Conservation (phyloP, 1,139 yeast species). For the Williopsis jadinii region DNA sequence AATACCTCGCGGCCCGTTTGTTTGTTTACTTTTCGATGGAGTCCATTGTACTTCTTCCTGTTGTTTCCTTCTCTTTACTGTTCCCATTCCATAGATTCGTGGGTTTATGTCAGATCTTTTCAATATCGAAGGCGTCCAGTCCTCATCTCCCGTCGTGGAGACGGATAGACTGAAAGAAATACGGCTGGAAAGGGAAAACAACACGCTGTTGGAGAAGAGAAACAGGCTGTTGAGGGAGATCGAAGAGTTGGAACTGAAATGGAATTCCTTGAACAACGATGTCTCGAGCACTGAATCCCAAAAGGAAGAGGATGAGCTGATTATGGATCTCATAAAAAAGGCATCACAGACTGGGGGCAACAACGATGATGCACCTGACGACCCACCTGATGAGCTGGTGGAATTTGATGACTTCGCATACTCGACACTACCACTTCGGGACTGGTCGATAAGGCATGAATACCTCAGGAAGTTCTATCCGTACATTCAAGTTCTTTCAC, state of each 20-base stretch:
- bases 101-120: too few relatives aligned
- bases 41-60: too few relatives aligned
- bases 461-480: conserved; percentile 19
- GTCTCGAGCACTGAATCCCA: conserved; percentile 1
- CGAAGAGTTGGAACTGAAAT: conserved; percentile 8
- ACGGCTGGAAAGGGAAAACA: conserved; percentile 11
- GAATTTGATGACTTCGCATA: conserved; percentile 8
- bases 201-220: conserved; percentile 6
- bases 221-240: conserved; percentile 8
- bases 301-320: conserved; percentile 13
- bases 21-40: too few relatives aligned
- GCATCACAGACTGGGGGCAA: conserved; percentile 1
- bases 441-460: conserved; percentile 16
- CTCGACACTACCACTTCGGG: conserved; percentile 12
- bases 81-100: too few relatives aligned
- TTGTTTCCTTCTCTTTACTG: too few relatives aligned
- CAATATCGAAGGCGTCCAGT: not conserved
- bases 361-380: not conserved
- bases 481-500: conserved; percentile 7
- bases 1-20: too few relatives aligned
- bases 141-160: conserved; percentile 11
- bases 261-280: conserved; percentile 10
- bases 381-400: not conserved
- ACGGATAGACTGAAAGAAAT: conserved; percentile 9
- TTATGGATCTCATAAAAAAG: conserved; percentile 7